phyloP scores from a whole-genome alignment of 345 rosid species.

The Triadica sebifera region DNA sequence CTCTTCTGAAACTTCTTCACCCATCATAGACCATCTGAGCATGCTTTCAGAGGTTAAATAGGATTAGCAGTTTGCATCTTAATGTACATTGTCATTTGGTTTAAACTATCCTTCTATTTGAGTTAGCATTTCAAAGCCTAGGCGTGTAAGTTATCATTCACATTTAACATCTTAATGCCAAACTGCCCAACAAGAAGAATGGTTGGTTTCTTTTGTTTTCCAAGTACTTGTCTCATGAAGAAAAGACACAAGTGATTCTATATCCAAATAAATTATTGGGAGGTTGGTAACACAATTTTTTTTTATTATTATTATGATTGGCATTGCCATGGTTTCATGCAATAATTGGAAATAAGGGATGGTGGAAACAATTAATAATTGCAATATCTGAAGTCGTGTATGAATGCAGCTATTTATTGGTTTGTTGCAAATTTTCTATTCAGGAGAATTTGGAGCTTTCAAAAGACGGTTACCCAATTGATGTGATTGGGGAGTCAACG shows the following conservation, averaged over 20 bases:
- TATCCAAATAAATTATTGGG: neutral
- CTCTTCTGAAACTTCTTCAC: no score
- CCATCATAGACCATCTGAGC: no score
- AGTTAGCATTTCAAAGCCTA: neutral
- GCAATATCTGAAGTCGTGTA: neutral
- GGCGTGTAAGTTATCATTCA: neutral
- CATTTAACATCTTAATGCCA: no score
- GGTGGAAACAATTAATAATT: neutral
- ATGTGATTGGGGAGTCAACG: slow-evolving; percentile 80
- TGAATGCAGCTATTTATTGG: neutral
- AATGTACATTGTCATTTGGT: no score
- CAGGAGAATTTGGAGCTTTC: slow-evolving; percentile 61
- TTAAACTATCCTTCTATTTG: neutral
- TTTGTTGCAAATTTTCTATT: slow-evolving; percentile 7
- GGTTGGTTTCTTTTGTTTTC: neutral
- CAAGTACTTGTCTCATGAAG: neutral
- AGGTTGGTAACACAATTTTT: neutral
- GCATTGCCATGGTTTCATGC: neutral
- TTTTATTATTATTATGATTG: slow-evolving; percentile 3
- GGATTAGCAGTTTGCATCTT: no score
- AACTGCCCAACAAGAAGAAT: neutral
- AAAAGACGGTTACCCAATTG: slow-evolving; percentile 80
- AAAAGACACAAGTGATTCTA: neutral
- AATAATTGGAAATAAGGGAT: neutral
- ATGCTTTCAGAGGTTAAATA: no score